phyloP scores from a whole-genome alignment of 1,139 yeast species.

The Insectozyma bohioensis region DNA sequence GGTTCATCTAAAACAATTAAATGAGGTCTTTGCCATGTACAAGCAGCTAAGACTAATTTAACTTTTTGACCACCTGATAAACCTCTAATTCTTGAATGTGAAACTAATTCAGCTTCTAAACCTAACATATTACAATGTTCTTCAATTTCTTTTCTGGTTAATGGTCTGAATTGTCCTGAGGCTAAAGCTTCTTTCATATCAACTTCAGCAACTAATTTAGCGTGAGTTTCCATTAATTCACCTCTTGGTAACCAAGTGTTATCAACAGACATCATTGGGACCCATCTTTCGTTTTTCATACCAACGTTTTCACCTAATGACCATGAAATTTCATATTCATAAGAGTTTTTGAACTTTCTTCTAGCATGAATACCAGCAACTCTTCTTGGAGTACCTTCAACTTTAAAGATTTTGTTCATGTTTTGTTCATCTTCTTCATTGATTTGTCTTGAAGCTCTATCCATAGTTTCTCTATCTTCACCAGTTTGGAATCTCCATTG shows the following conservation, averaged over 20 bases:
- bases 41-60: conserved; percentile 98
- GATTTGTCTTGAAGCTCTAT: conserved; percentile 98
- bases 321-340: conserved; percentile 99
- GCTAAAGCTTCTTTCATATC: conserved; percentile 99
- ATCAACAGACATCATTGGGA: conserved; percentile 99
- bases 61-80: conserved; percentile 99
- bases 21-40: conserved; percentile 99
- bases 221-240: conserved; percentile 97
- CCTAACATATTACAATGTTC: conserved; percentile 98
- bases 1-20: conserved; percentile 99
- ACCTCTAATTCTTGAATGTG: conserved; percentile 99
- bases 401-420: conserved; percentile 99
- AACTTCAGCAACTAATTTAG: conserved; percentile 99
- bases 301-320: conserved; percentile 96
- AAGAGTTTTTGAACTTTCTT: conserved; percentile 99
- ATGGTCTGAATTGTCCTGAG: conserved; percentile 99
- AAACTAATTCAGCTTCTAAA: conserved; percentile 97
- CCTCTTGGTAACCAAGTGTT: conserved; percentile 99
- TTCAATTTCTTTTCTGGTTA: conserved; percentile 99
- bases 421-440: conserved; percentile 96
- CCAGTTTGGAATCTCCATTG: conserved; percentile 99
- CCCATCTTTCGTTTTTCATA: conserved; percentile 99
- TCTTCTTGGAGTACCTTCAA: conserved; percentile 98
- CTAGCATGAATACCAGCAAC: conserved; percentile 92
- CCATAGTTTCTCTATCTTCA: conserved; percentile 99